Percentiles rank a stretch among this genome's conserved stretches.
These are phyloP conservation scores for Exophiala phaeomuriformis DNA, from an alignment of 2,329 filamentous ascomycete species.

Conservation along the genomic window DNA sequence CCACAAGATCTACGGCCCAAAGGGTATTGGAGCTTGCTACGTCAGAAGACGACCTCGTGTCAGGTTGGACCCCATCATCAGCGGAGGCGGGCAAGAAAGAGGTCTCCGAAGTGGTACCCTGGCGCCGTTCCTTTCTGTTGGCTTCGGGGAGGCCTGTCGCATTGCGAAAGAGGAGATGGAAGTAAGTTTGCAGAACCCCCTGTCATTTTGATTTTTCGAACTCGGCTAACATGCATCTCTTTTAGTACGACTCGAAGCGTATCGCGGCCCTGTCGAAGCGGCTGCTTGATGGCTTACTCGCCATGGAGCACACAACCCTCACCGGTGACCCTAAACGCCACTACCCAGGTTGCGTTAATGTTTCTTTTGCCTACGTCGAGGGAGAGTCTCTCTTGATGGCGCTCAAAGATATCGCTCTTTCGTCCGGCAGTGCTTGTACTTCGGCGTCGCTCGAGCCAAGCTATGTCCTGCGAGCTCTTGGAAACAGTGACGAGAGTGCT, in stretches of 20 bases:
- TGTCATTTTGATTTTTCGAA: conserved; percentile 62
- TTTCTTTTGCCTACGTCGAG: conserved; percentile 97
- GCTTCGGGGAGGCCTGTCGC: conserved; percentile 91
- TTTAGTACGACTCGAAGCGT: conserved; percentile 82
- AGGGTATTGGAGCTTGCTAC: conserved; percentile 94
- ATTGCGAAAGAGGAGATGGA: conserved; percentile 83
- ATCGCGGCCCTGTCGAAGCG: conserved; percentile 77
- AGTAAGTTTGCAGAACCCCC: conserved; percentile 53
- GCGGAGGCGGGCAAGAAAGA: conserved; percentile 90
- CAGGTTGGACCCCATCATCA: conserved; percentile 91
- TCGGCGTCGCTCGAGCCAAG: conserved; percentile 94
- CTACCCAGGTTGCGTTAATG: conserved; percentile 95
- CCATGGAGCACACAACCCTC: conserved; percentile 84
- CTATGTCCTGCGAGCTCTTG: conserved; percentile 88
- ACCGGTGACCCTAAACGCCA: conserved; percentile 79
- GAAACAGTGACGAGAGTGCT: conserved; percentile 93
- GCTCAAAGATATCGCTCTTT: conserved; percentile 93
- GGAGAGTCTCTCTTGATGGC: conserved; percentile 98
- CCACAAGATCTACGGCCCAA: conserved; percentile 97
- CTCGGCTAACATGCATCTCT: conserved; percentile 65
- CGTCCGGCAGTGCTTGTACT: conserved; percentile 93
- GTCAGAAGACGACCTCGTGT: conserved; percentile 88
- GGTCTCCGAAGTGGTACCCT: conserved; percentile 90
- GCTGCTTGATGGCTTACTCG: conserved; percentile 70
- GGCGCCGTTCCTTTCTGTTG: conserved; percentile 78